phyloP scores from a whole-genome alignment of 805 yeast genomes.

The Zygosaccharomyces bailii region DNA sequence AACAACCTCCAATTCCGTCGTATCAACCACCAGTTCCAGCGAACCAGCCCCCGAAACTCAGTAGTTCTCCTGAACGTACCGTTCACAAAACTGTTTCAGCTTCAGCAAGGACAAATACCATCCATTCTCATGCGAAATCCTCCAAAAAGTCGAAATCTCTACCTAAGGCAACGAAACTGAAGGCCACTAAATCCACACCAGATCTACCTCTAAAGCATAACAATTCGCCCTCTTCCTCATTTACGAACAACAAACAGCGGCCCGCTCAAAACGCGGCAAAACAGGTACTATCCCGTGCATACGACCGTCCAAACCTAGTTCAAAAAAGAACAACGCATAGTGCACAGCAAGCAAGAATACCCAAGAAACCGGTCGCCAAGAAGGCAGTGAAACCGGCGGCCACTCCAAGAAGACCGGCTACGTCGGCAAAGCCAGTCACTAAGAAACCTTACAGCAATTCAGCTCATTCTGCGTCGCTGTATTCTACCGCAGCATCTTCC shows the following conservation, averaged over 20 bases:
- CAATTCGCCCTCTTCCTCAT: conserved; percentile 3
- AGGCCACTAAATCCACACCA: conserved; percentile 23
- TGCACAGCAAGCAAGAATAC: neutral
- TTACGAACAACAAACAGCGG: conserved; percentile 5
- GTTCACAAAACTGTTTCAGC: neutral
- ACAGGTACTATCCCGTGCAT: conserved; percentile 8
- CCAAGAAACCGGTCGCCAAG: conserved; percentile 7
- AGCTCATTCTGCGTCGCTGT: conserved; percentile 4
- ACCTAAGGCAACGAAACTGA: conserved; percentile 4
- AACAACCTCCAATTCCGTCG: neutral
- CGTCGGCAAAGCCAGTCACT: neutral
- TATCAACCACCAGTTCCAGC: conserved; percentile 8
- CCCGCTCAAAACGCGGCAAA: conserved; percentile 13
- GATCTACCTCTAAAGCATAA: conserved; percentile 12
- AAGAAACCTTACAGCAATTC: conserved; percentile 4
- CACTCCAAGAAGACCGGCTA: conserved; percentile 1
- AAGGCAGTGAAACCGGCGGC: conserved; percentile 1
- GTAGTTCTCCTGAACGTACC: conserved; percentile 1
- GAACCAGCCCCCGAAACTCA: conserved; percentile 1
- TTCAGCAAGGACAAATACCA: neutral
- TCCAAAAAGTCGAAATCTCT: conserved; percentile 1
- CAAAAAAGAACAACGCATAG: conserved; percentile 1
- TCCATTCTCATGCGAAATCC: neutral
- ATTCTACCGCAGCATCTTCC: conserved; percentile 10
- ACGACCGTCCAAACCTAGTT: conserved; percentile 3